Conservation (phyloP, 2,329 filamentous ascomycete genomes). For the Capronia epimyces region DNA sequence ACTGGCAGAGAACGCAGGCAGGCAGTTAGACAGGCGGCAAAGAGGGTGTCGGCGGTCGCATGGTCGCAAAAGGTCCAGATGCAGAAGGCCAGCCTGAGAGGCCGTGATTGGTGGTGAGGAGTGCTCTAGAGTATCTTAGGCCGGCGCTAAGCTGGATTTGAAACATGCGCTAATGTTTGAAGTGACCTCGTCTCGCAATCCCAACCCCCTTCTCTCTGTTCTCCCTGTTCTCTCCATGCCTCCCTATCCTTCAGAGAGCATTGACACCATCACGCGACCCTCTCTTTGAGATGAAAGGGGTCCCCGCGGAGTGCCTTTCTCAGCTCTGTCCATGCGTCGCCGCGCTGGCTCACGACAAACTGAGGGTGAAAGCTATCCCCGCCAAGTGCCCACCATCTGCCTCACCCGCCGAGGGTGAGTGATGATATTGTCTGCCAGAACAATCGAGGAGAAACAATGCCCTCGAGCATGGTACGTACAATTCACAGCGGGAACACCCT, state of each 20-base stretch:
- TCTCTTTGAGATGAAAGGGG: slow-evolving; percentile 7
- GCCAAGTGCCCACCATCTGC: neutral
- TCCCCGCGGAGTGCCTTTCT: neutral
- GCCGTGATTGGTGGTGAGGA: slow-evolving; percentile 7
- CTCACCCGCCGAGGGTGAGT: neutral
- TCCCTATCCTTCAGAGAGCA: slow-evolving; percentile 1
- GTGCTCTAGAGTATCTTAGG: neutral
- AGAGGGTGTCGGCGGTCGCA: neutral
- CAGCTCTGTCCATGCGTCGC: neutral
- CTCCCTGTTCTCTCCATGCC: neutral
- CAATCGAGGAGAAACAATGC: neutral
- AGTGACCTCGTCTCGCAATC: slow-evolving; percentile 9
- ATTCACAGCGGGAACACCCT: neutral
- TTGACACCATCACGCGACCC: slow-evolving; percentile 9
- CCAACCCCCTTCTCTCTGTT: slow-evolving; percentile 3
- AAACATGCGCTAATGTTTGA: slow-evolving; percentile 28
- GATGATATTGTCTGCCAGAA: slow-evolving; percentile 1
- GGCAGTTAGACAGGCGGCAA: neutral
- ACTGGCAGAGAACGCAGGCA: slow-evolving; percentile 6
- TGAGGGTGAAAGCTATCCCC: neutral
- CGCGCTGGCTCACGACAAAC: neutral
- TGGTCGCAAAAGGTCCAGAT: neutral
- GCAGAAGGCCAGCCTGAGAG: slow-evolving; percentile 2
- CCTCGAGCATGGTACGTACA: neutral
- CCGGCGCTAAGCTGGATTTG: slow-evolving; percentile 18